phyloP scores from a whole-genome alignment of 2,329 filamentous ascomycete species.

The Kalmusia sp. region DNA sequence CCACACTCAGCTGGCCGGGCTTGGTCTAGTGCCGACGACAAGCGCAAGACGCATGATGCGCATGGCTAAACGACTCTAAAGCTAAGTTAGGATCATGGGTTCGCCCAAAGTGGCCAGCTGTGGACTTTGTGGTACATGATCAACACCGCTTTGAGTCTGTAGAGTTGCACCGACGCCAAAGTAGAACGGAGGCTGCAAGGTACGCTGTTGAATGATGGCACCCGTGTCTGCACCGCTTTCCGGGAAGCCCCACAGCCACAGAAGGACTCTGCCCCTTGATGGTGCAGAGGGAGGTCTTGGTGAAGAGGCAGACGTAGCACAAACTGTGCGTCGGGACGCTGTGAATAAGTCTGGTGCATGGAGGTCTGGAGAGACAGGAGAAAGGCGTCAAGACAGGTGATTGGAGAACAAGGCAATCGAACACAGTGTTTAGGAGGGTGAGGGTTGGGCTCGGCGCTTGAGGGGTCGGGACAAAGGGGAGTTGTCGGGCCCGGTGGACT shows the following conservation, averaged over 20 bases:
- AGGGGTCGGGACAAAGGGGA: conserved; percentile 29
- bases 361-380: conserved; percentile 27
- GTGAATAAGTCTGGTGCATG: conserved; percentile 26
- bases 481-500: conserved; percentile 23
- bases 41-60: conserved; percentile 15
- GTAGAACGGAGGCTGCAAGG: conserved; percentile 42
- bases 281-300: conserved; percentile 29
- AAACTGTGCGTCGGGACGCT: conserved; percentile 23
- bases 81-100: conserved; percentile 22
- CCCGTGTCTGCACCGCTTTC: conserved; percentile 29
- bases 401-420: background rate
- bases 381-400: conserved; percentile 9
- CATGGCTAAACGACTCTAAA: conserved; percentile 11
- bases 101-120: conserved; percentile 28
- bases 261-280: conserved; percentile 38
- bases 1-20: conserved; percentile 17
- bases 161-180: conserved; percentile 34
- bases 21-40: conserved; percentile 16
- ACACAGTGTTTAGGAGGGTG: background rate
- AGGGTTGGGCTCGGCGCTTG: conserved; percentile 27
- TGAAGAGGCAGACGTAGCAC: conserved; percentile 33
- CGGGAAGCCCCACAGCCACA: conserved; percentile 37
- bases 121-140: conserved; percentile 30
- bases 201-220: conserved; percentile 31
- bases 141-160: conserved; percentile 33